phyloP scores from a whole-genome alignment of 495 filamentous ascomycete genomes.

The Ascodesmis nigricans region DNA sequence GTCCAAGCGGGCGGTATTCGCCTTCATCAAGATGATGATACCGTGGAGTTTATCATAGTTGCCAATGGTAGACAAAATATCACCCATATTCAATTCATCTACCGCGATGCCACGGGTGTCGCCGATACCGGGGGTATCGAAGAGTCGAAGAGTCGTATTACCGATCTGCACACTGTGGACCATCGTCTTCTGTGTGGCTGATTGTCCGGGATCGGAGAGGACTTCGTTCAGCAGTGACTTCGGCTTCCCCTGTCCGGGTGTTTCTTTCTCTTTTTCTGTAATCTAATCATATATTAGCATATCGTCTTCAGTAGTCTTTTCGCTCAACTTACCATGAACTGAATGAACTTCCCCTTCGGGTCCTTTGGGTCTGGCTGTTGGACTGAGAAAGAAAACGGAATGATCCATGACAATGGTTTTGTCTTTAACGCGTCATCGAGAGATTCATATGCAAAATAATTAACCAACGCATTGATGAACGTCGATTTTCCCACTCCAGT shows the following conservation, averaged over 20 bases:
- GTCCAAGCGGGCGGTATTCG: slow-evolving; percentile 24
- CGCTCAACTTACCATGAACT: no score
- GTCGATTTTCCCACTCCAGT: slow-evolving; percentile 28
- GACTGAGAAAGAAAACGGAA: slow-evolving; percentile 25
- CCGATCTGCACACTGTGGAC: slow-evolving; percentile 22
- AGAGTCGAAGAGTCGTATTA: slow-evolving; percentile 21
- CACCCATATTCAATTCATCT: slow-evolving; percentile 27
- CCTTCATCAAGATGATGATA: slow-evolving; percentile 29
- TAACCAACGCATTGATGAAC: slow-evolving; percentile 28
- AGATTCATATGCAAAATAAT: slow-evolving; percentile 24
- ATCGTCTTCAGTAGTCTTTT: no score
- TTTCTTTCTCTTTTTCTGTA: no score
- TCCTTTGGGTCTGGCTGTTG: no score
- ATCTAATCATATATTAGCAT: no score
- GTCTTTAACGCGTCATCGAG: slow-evolving; percentile 24
- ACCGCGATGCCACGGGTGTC: slow-evolving; percentile 23
- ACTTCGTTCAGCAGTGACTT: no score
- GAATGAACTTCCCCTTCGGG: no score
- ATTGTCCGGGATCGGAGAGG: no score
- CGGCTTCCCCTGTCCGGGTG: no score
- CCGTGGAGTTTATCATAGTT: slow-evolving; percentile 25
- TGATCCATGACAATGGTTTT: slow-evolving; percentile 22
- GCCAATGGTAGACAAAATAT: slow-evolving; percentile 22
- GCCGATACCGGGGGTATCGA: slow-evolving; percentile 29
- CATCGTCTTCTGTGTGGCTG: slow-evolving; percentile 24